Percentiles rank a stretch among this genome's conserved stretches.
These are phyloP conservation scores for Crepidotus variabilis DNA, from an alignment of 768 basidiomycete species.

Conservation along the genomic window DNA sequence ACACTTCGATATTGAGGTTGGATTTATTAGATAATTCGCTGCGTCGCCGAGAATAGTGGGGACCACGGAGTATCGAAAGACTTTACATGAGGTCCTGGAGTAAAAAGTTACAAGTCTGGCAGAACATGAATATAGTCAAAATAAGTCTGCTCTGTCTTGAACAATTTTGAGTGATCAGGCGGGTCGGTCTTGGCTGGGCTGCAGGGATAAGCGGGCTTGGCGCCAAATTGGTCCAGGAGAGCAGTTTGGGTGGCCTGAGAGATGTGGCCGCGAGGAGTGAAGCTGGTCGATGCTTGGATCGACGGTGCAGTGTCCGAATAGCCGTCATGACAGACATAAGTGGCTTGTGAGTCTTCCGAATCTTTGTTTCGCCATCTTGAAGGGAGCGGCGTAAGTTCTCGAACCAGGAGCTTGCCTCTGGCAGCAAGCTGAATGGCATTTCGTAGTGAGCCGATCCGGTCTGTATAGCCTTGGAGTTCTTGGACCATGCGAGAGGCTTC, in stretches of 20 bases:
- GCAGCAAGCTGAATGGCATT: slow-evolving; percentile 41
- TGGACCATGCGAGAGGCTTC: slow-evolving; percentile 48
- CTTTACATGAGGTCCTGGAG: too few species aligned
- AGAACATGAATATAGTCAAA: too few species aligned
- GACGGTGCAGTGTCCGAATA: slow-evolving; percentile 3
- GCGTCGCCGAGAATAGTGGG: too few species aligned
- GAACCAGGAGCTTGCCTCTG: slow-evolving; percentile 36
- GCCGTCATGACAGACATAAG: slow-evolving; percentile 36
- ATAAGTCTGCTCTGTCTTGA: slow-evolving; percentile 28
- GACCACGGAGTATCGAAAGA: too few species aligned
- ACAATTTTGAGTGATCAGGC: slow-evolving; percentile 29
- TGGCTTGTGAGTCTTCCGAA: slow-evolving; percentile 62
- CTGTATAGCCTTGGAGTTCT: slow-evolving; percentile 39
- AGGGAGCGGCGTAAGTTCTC: slow-evolving; percentile 28
- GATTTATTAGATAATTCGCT: too few species aligned
- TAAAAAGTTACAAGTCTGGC: too few species aligned
- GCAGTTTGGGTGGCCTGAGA: slow-evolving; percentile 27
- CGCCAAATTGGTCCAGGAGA: slow-evolving; percentile 14
- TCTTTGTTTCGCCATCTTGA: slow-evolving; percentile 42
- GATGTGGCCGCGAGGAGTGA: slow-evolving; percentile 12
- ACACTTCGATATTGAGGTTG: too few species aligned
- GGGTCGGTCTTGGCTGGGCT: slow-evolving; percentile 36
- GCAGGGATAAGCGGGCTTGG: slow-evolving; percentile 3
- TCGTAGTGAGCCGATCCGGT: slow-evolving; percentile 40
- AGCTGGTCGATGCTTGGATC: background rate